These are phyloP conservation scores for Paralagenidium karlingii DNA, from an alignment of 352 stramenopile species.

Conservation along the genomic window DNA sequence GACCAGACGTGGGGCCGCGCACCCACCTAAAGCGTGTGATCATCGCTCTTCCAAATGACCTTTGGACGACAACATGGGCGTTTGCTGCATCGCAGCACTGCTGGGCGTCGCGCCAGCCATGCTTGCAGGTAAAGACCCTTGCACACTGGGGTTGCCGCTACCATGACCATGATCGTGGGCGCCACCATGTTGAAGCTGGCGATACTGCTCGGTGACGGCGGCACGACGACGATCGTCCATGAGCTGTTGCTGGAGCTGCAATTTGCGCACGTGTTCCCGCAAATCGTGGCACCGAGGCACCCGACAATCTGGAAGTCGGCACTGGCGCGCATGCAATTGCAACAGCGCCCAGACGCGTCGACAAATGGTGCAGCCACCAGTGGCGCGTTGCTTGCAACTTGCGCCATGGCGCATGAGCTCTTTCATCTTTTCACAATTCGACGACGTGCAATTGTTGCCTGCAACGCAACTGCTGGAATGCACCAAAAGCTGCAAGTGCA, in stretches of 20 bases:
- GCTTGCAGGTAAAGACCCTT: too few relatives aligned
- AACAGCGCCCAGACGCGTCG: conserved; percentile 95
- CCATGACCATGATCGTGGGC: too few relatives aligned
- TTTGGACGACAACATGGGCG: too few relatives aligned
- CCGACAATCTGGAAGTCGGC: conserved; percentile 87
- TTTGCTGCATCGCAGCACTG: too few relatives aligned
- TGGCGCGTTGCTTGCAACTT: conserved; percentile 86
- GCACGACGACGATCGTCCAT: conserved; percentile 94
- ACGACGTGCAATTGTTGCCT: conserved; percentile 87
- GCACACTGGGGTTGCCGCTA: too few relatives aligned
- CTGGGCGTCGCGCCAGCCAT: too few relatives aligned
- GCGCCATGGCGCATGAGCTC: conserved; percentile 92
- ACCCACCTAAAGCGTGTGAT: too few relatives aligned
- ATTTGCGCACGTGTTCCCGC: conserved; percentile 89
- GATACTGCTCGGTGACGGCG: conserved; percentile 79
- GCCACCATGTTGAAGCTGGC: conserved; percentile 67
- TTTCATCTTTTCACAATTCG: conserved; percentile 99
- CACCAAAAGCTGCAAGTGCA: conserved; percentile 97
- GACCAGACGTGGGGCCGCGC: too few relatives aligned
- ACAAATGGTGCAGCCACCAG: conserved; percentile 93
- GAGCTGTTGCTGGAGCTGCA: conserved; percentile 95
- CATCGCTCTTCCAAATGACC: too few relatives aligned
- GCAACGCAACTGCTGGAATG: conserved; percentile 92
- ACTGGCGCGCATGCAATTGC: conserved; percentile 95
- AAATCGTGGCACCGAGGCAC: conserved; percentile 95